Base-by-base conservation (phyloP, 2,329 filamentous ascomycete species). In the Chaetoscypha palmicola region DNA sequence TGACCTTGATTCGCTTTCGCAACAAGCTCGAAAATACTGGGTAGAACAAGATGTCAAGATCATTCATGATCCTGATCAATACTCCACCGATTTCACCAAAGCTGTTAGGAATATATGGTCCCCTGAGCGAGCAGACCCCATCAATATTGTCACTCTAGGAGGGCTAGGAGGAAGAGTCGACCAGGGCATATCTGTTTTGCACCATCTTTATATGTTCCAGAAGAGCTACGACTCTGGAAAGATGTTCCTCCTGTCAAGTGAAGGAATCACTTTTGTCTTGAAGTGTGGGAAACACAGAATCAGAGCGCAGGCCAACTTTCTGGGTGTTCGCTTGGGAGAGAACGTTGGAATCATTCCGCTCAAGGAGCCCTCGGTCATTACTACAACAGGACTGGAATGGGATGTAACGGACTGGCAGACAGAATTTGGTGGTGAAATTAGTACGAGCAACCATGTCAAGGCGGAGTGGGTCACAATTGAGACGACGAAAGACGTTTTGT, bases 61-160 rank as follows among this genome's bases (percentile, higher is more conserved):
- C 41, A 72, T 87, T 51, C 69, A 79, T 55, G 80, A 91, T 51
- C 62, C 71, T n/a, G 86, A 94, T 60, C 87, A 97, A 64, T 77
- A 94, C 55, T 84, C 82, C 16, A 95, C 92, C 21, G 92, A 98
- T 64, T 95, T 97, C 56, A 81, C 77, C 56, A 98, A 98, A 69
- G 86, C 80, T 56, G 76, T 84, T 54, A 71, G 64, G 52, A 82
- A 74, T 65, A 73, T 80, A 10, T 51, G 47, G 43, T 37, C 37
- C 2, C 39, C 48, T 19, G 35, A 57, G 54, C 16, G 35, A n/a
- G 30, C 46, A 2, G 54, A 52, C 17, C 45, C 65, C 4, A 60
- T 74, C 38, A 75, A 91, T 58, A 79, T 95, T n/a, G 71, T 95
- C 10, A 80, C 86, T 28, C 68, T 96, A 5, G 90, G 91, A 31